Evolutionary conservation across 495 filamentous ascomycete genomes (phyloP).

Genomic region (Jackrogersella minutella): DNA sequence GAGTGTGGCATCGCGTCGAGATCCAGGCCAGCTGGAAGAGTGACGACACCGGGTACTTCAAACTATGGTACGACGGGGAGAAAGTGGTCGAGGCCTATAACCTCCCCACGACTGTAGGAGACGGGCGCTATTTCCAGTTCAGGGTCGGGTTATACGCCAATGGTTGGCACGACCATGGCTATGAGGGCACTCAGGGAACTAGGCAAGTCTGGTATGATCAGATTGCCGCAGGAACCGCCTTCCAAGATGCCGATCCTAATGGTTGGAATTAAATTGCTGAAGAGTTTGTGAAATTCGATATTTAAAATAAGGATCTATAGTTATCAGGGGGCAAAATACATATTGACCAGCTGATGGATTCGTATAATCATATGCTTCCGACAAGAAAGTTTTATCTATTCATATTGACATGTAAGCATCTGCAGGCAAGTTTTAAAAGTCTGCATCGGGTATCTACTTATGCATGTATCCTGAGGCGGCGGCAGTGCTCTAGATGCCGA

Average conservation of each 20-base stretch:
- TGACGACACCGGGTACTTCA: constrained; percentile 57
- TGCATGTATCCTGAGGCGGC: no score
- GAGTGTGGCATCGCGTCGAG: constrained; percentile 59
- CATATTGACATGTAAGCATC: no score
- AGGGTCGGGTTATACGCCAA: constrained; percentile 65
- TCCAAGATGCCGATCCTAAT: constrained; percentile 55
- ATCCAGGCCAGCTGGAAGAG: constrained; percentile 60
- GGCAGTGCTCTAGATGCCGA: no score
- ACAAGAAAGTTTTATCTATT: no score
- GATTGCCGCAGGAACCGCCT: constrained; percentile 57
- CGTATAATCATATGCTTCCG: no score
- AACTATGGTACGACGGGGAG: constrained; percentile 60
- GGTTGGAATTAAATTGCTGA: no score
- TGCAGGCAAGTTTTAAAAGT: no score
- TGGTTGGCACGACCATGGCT: constrained; percentile 60
- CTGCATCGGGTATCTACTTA: no score
- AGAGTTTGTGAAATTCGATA: no score
- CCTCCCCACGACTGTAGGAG: constrained; percentile 57
- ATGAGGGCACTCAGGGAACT: constrained; percentile 57
- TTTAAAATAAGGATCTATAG: no score
- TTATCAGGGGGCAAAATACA: no score
- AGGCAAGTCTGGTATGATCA: constrained; percentile 64
- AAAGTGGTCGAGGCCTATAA: constrained; percentile 56
- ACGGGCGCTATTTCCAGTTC: constrained; percentile 59
- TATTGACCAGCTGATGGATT: no score